Percentiles rank a stretch among this genome's conserved stretches.
Conservation (phyloP, 2,329 filamentous ascomycete genomes). For the Endoconidiophora laricicola region DNA sequence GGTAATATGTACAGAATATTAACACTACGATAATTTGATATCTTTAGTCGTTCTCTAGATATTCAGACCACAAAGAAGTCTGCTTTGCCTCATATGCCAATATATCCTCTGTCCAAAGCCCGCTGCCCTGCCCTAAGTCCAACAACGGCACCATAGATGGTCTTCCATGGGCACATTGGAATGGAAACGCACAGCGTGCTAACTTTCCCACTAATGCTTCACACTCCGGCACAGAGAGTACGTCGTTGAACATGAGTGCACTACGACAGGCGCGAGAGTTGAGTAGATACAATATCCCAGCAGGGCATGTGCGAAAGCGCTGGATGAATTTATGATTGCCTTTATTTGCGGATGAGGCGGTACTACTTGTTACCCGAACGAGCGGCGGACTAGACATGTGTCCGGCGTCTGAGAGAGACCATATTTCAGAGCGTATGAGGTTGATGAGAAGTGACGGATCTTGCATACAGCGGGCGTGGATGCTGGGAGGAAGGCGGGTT, state of each 20-base stretch:
- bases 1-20: not conserved
- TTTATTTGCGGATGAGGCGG: not conserved
- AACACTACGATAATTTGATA: not conserved
- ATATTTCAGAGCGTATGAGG: constrained; percentile 58
- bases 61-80: constrained; percentile 3
- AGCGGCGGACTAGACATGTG: not conserved
- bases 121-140: constrained; percentile 24
- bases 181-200: constrained; percentile 52
- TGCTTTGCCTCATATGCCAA: not conserved
- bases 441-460: constrained; percentile 59
- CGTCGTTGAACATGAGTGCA: constrained; percentile 79
- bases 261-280: constrained; percentile 63
- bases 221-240: constrained; percentile 42
- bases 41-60: constrained; percentile 1
- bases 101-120: not conserved
- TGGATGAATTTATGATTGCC: constrained; percentile 35
- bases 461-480: constrained; percentile 56
- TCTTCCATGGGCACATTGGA: constrained; percentile 68
- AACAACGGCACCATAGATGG: constrained; percentile 49
- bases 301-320: constrained; percentile 52
- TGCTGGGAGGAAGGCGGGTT: constrained; percentile 47
- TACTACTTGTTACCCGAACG: not conserved
- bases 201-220: constrained; percentile 37
- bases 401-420: constrained; percentile 38
- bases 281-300: constrained; percentile 57